Evolutionary conservation across 768 basidiomycete genomes (phyloP), one percentile per base, ranked within the genome.

Genomic region (Leccinum variicolor): DNA sequence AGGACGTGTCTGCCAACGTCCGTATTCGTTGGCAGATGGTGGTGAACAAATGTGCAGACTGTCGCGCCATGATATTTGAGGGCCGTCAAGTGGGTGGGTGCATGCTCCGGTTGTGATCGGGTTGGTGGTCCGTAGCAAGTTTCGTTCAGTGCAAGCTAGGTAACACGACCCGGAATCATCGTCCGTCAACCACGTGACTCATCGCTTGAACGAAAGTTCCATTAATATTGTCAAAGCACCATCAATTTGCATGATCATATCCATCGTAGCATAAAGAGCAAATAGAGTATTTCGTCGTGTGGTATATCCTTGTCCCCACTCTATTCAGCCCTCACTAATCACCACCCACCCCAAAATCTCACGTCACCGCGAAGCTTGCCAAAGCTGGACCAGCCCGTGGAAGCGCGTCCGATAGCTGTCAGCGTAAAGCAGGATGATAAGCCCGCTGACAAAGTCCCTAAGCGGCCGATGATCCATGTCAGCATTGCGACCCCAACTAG

Each of bases 371-470:
- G 74, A 63, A 41, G 79, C 78, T 53, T 74, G 73, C 50, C 76
- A 59, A 53, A 81, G 67, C 48, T 70, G 73, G 39, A 71, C 61
- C 57, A 81, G 55, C 19, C 76, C 69, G 28, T 77, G 67, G 63
- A 80, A 75, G 51, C 77, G 71, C 50, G 71, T 69, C 19, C 77
- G 74, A 73, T 80, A 82, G 36, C 64, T 70, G 57, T 83, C 80
- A 9, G 75, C 82, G 53, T 83, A 84, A 43, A 83, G 65, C 43
- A 81, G 65, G 31, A 72, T 73, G 51, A 81, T 67, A 43, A 83
- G 69, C 14, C 82, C 82, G 50, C 75, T 79, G 57, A 82, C 66
- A 60, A 81, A 80, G 51, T 81, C 79, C 81, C 81, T 83, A 56
- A 25, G 55, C 54, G n/a, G 46, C 13, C 28, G 50, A 9, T 21